Base-by-base conservation (phyloP, 345 rosid genomes). In the Durio zibethinus region DNA sequence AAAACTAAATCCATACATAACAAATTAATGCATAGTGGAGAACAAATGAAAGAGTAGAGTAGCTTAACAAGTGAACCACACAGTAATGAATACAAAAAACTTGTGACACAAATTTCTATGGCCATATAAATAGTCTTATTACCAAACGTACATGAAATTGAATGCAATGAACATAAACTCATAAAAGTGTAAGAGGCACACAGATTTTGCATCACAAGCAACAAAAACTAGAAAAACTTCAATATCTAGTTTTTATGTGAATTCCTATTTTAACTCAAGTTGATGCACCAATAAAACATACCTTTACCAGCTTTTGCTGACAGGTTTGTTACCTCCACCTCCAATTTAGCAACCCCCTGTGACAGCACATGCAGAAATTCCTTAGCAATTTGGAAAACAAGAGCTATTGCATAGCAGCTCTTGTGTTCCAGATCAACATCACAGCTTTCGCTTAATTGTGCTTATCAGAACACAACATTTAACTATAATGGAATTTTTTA, bases 221-320 rank as follows among this genome's bases (percentile, higher is more conserved):
- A 33, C 48, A 62, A 20, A 59, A 75, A 60, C 65, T 50, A 52
- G 53, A 36, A 50, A 63, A 52, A 50, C n/a, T 12, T 40, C 8
- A 23, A 45, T 35, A 60, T 31, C 27, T 68, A 59, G 59, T 33
- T 31, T 40, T 76, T 15, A n/a, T 0, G 11, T 29, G 35, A 43
- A 71, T 68, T 60, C 15, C 74, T 36, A n/a, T 47, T 64, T 43
- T 5, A 57, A 48, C 10, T 43, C 56, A 67, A 60, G 43, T 52
- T 71, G 20, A 78, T 48, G 31, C 21, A 25, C 76, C 38, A 36
- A 63, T 62, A 77, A 78, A 77, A 48, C 80, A 57, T 86, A 96
- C 99, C 99, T 91, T 96, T 96, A 80, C 99, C 99, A 85, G 99
- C 99, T 84, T 92, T 96, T 40, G 98, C 97, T 75, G 95, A 97